Evolutionary conservation across 208 protist species (phyloP).

Genomic region (Leptomonas pyrrhocoris): DNA sequence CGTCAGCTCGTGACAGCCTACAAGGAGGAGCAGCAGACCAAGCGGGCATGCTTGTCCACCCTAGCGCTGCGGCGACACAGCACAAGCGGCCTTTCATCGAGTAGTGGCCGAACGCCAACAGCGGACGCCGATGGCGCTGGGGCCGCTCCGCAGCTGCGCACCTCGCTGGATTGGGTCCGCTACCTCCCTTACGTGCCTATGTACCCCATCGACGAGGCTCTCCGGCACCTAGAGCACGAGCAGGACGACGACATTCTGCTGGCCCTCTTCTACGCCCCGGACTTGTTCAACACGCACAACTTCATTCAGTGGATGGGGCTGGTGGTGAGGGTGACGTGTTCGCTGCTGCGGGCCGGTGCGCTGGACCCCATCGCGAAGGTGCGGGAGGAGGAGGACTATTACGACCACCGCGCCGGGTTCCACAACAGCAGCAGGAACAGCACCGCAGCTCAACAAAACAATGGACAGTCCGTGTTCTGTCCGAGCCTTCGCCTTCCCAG

Average conservation of each 20-base stretch:
- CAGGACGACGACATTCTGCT: conserved; percentile 39
- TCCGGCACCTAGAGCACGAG: conserved; percentile 32
- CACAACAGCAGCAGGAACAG: neutral
- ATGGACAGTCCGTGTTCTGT: conserved; percentile 2
- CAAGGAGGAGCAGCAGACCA: conserved; percentile 29
- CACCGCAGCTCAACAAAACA: neutral
- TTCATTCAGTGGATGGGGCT: conserved; percentile 52
- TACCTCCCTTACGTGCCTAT: conserved; percentile 33
- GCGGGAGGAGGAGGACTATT: too few relatives aligned
- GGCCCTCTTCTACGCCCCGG: conserved; percentile 60
- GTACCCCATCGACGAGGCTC: conserved; percentile 27
- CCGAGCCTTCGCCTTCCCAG: conserved; percentile 8
- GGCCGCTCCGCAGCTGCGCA: conserved; percentile 2
- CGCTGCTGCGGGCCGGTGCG: conserved; percentile 23
- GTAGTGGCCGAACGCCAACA: neutral
- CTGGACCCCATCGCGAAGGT: conserved; percentile 20
- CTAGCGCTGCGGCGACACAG: neutral
- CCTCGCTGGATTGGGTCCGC: conserved; percentile 34
- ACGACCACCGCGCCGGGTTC: neutral
- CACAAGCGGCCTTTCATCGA: neutral
- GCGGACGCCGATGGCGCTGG: neutral
- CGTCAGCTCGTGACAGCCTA: conserved; percentile 15
- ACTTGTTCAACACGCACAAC: conserved; percentile 60
- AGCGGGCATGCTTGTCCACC: conserved; percentile 13
- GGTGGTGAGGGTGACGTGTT: conserved; percentile 30